phyloP scores from a whole-genome alignment of 805 yeast genomes.

The Sugiyamaella qingdaonensis region DNA sequence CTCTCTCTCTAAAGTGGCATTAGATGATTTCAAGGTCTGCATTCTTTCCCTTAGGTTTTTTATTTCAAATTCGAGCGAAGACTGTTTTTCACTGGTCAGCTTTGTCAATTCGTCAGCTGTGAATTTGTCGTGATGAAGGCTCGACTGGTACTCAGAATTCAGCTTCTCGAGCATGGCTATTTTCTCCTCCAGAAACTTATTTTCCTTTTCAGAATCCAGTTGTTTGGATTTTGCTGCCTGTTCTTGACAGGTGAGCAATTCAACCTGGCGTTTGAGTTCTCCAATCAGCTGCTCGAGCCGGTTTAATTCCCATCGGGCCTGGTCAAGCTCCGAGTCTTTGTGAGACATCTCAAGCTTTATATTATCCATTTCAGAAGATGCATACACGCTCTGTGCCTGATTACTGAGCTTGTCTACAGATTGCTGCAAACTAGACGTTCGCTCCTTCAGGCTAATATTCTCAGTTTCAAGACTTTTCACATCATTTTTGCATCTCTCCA shows the following conservation, averaged over 20 bases:
- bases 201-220: slow-evolving; percentile 24
- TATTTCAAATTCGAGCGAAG: slow-evolving; percentile 29
- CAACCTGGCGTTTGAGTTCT: slow-evolving; percentile 33
- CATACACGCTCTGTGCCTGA: slow-evolving; percentile 7
- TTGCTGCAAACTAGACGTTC: slow-evolving; percentile 10
- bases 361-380: slow-evolving; percentile 13
- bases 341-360: slow-evolving; percentile 26
- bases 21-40: slow-evolving; percentile 9
- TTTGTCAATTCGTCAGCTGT: slow-evolving; percentile 27
- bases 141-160: slow-evolving; percentile 12
- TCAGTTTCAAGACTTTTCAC: slow-evolving; percentile 16
- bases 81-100: slow-evolving; percentile 31
- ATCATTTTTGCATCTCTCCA: slow-evolving; percentile 16
- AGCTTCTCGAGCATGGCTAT: slow-evolving; percentile 13
- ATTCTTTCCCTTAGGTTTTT: slow-evolving; percentile 32
- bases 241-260: not conserved
- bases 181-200: slow-evolving; percentile 15
- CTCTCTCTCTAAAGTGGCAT: not conserved
- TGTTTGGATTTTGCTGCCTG: slow-evolving; percentile 5
- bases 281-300: not conserved
- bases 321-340: slow-evolving; percentile 21
- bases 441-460: slow-evolving; percentile 13
- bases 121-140: slow-evolving; percentile 24
- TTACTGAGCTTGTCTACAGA: slow-evolving; percentile 2
- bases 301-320: slow-evolving; percentile 16